Percentiles rank a stretch among this genome's conserved stretches.
Conservation (phyloP, 768 basidiomycete species). For the Serpula lacrymans region DNA sequence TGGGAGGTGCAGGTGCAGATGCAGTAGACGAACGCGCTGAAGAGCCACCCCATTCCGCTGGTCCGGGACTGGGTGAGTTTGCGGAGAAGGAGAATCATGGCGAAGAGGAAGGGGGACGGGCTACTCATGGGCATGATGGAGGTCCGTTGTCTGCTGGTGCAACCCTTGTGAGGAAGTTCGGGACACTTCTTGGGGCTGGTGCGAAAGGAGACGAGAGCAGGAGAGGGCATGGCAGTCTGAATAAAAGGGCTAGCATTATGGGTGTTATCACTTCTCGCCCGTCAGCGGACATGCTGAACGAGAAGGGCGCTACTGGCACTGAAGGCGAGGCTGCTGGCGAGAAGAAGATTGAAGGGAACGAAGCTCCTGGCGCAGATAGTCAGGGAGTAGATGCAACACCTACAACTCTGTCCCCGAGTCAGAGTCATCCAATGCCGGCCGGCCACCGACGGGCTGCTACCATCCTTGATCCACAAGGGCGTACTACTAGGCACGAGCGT, state of each 20-base stretch:
- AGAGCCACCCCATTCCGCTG: conserved; percentile 54
- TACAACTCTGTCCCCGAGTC: conserved; percentile 34
- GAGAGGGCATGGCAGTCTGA: conserved; percentile 31
- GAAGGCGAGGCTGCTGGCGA: conserved; percentile 15
- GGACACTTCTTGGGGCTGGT: conserved; percentile 57
- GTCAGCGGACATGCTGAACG: conserved; percentile 33
- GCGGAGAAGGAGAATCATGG: conserved; percentile 32
- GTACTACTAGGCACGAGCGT: conserved; percentile 64
- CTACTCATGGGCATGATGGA: conserved; percentile 13
- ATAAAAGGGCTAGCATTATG: conserved; percentile 51
- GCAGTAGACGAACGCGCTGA: conserved; percentile 42
- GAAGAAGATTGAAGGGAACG: conserved; percentile 25
- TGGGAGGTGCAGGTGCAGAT: conserved; percentile 38
- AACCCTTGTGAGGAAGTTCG: conserved; percentile 76
- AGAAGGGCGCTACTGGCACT: conserved; percentile 22
- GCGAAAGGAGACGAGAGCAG: conserved; percentile 43
- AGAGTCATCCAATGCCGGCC: conserved; percentile 56
- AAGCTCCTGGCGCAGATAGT: conserved; percentile 6
- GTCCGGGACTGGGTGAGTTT: conserved; percentile 61
- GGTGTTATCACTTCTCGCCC: conserved; percentile 37
- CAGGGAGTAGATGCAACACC: conserved; percentile 22
- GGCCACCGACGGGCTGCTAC: conserved; percentile 76
- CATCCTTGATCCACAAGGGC: conserved; percentile 65
- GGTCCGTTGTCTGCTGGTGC: conserved; percentile 46
- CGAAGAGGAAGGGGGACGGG: conserved; percentile 23